Evolutionary conservation across 2,329 filamentous ascomycete species (phyloP), one percentile per base, ranked within the genome.

Genomic region (Pestalotiopsis sp.): DNA sequence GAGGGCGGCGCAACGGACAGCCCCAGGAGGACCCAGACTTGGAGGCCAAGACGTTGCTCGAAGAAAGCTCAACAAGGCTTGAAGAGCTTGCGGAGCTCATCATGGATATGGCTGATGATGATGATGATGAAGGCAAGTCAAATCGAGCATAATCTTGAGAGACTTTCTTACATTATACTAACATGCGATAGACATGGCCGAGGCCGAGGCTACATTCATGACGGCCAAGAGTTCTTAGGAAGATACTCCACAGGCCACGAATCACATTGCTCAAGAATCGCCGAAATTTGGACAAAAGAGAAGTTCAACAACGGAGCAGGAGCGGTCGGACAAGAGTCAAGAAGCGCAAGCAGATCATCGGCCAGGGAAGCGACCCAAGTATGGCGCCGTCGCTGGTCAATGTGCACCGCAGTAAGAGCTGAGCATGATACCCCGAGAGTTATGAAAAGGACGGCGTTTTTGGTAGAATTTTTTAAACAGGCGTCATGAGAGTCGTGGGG

Each of bases 41-140:
- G 3, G 73, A 80, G 64, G 86, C 86, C 13, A 78, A 78, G 31
- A 78, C 82, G 9, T 76, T 83, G 14, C 76, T 89, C 70, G 78
- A 80, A 12, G 77, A 81, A 36, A 88, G 86, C 9, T 79, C 79
- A 2, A 74, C 81, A 70, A 81, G 84, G 66, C 79, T 89, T 49
- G 72, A 76, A 64, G 67, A 79, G 25, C 72, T 87, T 70, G 69
- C 84, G 20, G 77, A 81, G 38, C 74, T 79, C 4, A 73, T 85
- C 12, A 70, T 75, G 68, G 71, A 70, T 61, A 56, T 68, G 23
- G 67, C 69, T 17, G 61, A 49, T 2, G 74, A 75, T n/a, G n/a
- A n/a, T 66, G 71, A 64, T 14, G 68, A 69, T 36, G 71, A 36
- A 74, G 66, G 66, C 13, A 27, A 69, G 72, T 17, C 49, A 52